Base-by-base conservation (phyloP, 192 early-diverging fungal genomes). In the Umbelopsis sp. region DNA sequence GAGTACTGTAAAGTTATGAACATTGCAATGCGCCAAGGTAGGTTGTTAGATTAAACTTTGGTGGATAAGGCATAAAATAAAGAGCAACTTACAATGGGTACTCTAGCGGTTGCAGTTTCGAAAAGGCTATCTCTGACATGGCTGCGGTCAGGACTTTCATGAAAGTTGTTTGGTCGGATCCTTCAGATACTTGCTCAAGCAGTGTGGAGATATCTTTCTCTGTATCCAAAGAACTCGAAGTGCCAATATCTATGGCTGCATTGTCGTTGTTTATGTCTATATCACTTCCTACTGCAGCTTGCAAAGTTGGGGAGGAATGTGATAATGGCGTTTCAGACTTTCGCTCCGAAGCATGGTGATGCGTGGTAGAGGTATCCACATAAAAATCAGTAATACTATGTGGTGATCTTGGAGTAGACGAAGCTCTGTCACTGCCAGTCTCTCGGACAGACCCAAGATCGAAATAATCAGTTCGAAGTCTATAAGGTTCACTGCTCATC, bases 111-210 rank as follows among this genome's bases (percentile, higher is more conserved):
- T 82, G 71, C 12, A 92, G 81, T 47, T 87, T 91, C 16, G 81
- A 85, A 16, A 84, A 74, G 64, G 84, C 89, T 15, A 88, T 75
- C 64, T 88, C 93, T 16, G 86, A 87, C 87, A 89, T 90, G 44
- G 94, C 77, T 27, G 85, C 89, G 6, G 92, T 79, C 0, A 94
- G 70, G 1, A 91, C 90, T 72, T 90, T 89, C 77, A 95, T 87
- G 30, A 94, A 82, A 1, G 90, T 90, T 4, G 84, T 82, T 21
- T 81, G 66, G 64, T 89, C 82, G 11, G 68, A 78, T 23, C 71
- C 71, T 58, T 35, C 53, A 16, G 66, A 49, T 1, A 71, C 46
- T 41, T 49, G 45, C 8, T 78, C 67, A 18, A 73, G 55, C 16
- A 35, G 18, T 7, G 4, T 12, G 1, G 55, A 37, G 27, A 61